phyloP scores from a whole-genome alignment of 768 basidiomycete genomes.

The Boletus tylopilopsis region DNA sequence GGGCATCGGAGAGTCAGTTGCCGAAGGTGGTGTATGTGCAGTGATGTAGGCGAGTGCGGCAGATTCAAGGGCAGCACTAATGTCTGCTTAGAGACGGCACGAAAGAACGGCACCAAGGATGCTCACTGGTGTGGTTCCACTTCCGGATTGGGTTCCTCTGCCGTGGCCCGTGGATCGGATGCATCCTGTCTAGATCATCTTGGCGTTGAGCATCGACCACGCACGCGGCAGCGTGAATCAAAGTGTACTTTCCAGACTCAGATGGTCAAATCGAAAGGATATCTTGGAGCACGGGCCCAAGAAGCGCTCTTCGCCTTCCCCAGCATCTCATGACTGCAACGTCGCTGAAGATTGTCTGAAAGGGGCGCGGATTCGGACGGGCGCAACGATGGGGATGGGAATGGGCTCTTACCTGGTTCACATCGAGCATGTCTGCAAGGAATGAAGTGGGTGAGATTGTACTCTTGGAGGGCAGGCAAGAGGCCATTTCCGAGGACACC shows the following conservation, averaged over 20 bases:
- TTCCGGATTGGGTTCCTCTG: constrained; percentile 56
- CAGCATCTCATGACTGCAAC: constrained; percentile 45
- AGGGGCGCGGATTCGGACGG: background rate
- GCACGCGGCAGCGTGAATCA: background rate
- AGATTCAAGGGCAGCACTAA: constrained; percentile 67
- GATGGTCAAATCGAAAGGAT: constrained; percentile 82
- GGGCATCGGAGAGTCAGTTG: constrained; percentile 49
- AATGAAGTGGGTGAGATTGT: constrained; percentile 89
- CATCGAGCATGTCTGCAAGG: constrained; percentile 77
- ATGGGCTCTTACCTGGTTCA: constrained; percentile 57
- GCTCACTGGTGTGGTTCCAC: constrained; percentile 76
- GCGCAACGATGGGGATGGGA: background rate
- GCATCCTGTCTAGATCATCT: constrained; percentile 53
- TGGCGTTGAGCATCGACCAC: constrained; percentile 1
- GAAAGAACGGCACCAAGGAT: background rate
- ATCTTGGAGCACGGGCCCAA: constrained; percentile 78
- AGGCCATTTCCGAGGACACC: constrained; percentile 75
- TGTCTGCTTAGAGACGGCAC: background rate
- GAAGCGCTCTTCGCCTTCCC: constrained; percentile 61
- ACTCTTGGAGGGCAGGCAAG: constrained; percentile 72
- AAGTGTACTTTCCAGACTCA: constrained; percentile 60
- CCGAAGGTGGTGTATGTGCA: constrained; percentile 50
- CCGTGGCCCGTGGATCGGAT: constrained; percentile 62
- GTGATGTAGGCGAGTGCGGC: no score
- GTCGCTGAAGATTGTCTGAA: constrained; percentile 78